phyloP scores from a whole-genome alignment of 441 rosid species.

The Rhodomyrtus psidioides region DNA sequence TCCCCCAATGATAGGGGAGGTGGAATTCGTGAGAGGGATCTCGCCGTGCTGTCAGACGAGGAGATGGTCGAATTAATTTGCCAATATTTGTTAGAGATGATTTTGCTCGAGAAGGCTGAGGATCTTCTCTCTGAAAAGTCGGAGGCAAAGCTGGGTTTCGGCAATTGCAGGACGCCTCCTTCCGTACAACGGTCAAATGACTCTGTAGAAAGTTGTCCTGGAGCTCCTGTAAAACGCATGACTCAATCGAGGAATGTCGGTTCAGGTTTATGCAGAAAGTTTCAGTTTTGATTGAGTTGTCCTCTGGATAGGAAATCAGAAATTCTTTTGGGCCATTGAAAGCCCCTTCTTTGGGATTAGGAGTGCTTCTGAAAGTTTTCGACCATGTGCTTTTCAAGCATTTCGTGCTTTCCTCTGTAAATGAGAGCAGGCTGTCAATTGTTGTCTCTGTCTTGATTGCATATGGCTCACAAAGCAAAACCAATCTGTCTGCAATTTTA shows the following conservation, averaged over 20 bases:
- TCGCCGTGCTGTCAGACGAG: neutral
- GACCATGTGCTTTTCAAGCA: neutral
- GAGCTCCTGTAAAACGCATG: neutral
- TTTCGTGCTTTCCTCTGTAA: neutral
- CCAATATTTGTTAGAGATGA: neutral
- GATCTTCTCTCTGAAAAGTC: neutral
- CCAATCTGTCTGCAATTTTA: neutral
- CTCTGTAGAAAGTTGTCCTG: neutral
- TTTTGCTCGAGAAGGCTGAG: neutral
- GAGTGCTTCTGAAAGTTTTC: neutral
- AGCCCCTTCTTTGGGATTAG: neutral
- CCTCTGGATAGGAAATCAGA: neutral
- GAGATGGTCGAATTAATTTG: neutral
- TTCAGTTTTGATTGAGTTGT: neutral
- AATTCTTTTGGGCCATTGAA: neutral
- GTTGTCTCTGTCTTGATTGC: neutral
- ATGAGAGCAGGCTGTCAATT: neutral
- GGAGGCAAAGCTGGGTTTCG: neutral
- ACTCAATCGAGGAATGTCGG: neutral
- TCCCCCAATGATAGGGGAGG: neutral
- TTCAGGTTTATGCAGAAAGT: constrained; percentile 26
- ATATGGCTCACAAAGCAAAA: neutral
- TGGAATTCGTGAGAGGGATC: neutral
- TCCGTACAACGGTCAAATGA: neutral
- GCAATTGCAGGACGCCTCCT: neutral